Conservation (phyloP, 2,329 filamentous ascomycete species). For the Cordyceps militaris region DNA sequence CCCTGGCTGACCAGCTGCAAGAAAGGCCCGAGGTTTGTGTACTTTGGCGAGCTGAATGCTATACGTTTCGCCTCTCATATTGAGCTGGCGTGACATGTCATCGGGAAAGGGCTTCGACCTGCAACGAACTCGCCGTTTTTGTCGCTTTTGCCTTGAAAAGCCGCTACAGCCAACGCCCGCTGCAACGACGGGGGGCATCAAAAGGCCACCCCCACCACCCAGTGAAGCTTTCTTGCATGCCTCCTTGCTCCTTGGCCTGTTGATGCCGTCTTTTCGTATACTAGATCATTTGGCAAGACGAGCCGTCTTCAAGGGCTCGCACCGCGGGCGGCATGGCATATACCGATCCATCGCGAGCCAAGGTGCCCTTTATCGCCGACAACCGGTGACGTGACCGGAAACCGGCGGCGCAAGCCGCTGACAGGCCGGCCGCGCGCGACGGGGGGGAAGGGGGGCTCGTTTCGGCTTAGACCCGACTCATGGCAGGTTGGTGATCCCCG, state of each 20-base stretch:
- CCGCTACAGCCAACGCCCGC: neutral
- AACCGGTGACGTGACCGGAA: no score
- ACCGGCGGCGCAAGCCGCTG: neutral
- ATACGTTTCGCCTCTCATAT: neutral
- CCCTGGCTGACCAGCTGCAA: neutral
- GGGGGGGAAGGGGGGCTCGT: neutral
- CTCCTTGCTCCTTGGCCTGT: no score
- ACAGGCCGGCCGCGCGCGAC: constrained; percentile 2
- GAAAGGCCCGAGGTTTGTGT: neutral
- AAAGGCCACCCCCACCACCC: no score
- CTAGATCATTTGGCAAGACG: no score
- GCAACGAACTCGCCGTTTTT: neutral
- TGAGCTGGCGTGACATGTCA: neutral
- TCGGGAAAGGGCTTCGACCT: neutral
- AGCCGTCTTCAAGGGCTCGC: no score
- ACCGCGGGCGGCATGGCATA: no score
- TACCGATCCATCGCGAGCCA: no score
- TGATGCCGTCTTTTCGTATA: no score
- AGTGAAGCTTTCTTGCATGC: no score
- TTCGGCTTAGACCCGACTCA: neutral
- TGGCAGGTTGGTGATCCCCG: neutral
- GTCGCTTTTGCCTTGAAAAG: neutral
- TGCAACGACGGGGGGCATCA: neutral
- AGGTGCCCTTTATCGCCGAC: no score
- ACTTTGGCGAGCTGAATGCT: neutral